These are phyloP conservation scores for Pterocarpus macrocarpus DNA, from an alignment of 306 rosid genomes.

Conservation along the genomic window DNA sequence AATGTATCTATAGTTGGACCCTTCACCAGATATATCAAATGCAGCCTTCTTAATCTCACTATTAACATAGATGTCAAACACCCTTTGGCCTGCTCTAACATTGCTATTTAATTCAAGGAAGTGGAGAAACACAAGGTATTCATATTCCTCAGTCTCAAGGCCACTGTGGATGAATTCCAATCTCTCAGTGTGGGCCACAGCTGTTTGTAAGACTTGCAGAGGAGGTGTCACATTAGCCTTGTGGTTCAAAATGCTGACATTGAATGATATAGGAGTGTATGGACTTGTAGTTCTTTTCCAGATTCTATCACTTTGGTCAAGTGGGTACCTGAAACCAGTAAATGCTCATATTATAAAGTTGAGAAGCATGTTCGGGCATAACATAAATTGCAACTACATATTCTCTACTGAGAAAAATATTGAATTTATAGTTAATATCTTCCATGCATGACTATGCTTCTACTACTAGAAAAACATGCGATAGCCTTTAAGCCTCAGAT, in stretches of 20 bases:
- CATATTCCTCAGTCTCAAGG: slow-evolving; percentile 50
- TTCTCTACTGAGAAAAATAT: slow-evolving; percentile 16
- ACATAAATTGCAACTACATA: slow-evolving; percentile 31
- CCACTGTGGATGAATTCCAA: slow-evolving; percentile 60
- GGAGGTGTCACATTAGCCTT: slow-evolving; percentile 57
- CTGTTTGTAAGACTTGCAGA: slow-evolving; percentile 68
- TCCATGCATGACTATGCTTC: neutral
- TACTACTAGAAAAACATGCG: neutral
- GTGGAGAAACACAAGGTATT: slow-evolving; percentile 72
- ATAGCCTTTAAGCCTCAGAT: slow-evolving; percentile 23
- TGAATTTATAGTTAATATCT: slow-evolving; percentile 1
- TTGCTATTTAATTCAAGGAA: slow-evolving; percentile 68
- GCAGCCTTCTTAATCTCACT: slow-evolving; percentile 34
- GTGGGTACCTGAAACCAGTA: slow-evolving; percentile 66
- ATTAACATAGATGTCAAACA: slow-evolving; percentile 78
- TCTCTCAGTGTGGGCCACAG: slow-evolving; percentile 59
- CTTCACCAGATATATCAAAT: slow-evolving; percentile 67
- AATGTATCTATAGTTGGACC: slow-evolving; percentile 64
- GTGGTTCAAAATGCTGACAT: slow-evolving; percentile 45
- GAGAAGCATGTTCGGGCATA: slow-evolving; percentile 9
- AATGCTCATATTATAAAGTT: slow-evolving; percentile 31
- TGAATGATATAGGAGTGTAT: neutral
- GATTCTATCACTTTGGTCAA: slow-evolving; percentile 80
- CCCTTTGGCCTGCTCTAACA: slow-evolving; percentile 60
- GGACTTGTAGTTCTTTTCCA: slow-evolving; percentile 61